phyloP scores from a whole-genome alignment of 331 rosid species.

The Quercus lobata region DNA sequence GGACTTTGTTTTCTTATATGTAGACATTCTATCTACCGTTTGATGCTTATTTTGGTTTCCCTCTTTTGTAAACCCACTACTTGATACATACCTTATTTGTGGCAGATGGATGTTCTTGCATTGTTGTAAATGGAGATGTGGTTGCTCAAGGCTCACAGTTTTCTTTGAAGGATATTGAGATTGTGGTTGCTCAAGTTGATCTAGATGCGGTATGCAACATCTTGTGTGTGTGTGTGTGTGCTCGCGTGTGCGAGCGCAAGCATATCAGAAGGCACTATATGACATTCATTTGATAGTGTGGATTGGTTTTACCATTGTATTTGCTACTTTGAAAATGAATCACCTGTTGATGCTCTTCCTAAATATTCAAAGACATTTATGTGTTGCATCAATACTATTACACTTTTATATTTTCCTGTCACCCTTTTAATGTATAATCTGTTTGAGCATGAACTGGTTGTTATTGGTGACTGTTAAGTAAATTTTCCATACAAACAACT shows the following conservation, averaged over 20 bases:
- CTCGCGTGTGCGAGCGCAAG: background rate
- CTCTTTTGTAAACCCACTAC: background rate
- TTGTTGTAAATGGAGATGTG: conserved; percentile 84
- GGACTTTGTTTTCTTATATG: conserved; percentile 8
- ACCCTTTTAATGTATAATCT: background rate
- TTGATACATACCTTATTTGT: conserved; percentile 2
- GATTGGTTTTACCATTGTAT: background rate
- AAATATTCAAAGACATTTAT: background rate
- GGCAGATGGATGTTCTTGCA: conserved; percentile 87
- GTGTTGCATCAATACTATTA: background rate
- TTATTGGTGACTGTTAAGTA: background rate
- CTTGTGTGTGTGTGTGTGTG: background rate
- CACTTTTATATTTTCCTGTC: background rate
- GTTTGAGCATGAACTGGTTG: background rate
- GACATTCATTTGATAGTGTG: background rate
- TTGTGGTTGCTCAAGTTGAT: conserved; percentile 88
- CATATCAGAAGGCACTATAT: background rate
- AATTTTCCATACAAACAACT: background rate
- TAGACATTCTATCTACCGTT: conserved; percentile 4
- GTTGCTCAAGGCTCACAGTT: conserved; percentile 96
- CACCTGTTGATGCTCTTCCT: background rate
- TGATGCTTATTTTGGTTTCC: conserved; percentile 4
- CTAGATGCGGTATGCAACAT: conserved; percentile 73
- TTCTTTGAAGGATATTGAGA: conserved; percentile 88
- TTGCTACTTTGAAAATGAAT: background rate